Conservation (phyloP, 352 stramenopile genomes). For the Phytophthora pistaciae region DNA sequence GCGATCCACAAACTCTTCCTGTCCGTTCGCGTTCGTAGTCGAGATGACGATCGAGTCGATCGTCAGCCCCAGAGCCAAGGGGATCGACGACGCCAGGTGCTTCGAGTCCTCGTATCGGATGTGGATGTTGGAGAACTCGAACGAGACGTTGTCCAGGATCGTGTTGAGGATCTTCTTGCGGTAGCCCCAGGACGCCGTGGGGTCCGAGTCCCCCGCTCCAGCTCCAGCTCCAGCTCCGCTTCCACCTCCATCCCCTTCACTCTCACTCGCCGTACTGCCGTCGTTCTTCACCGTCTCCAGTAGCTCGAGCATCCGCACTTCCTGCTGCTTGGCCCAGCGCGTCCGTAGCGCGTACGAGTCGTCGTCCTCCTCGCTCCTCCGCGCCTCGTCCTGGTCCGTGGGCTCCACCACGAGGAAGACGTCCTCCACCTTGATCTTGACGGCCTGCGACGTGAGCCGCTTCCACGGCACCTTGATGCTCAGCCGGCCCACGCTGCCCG, state of each 20-base stretch:
- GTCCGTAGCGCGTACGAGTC: slow-evolving; percentile 72
- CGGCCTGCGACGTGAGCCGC: slow-evolving; percentile 75
- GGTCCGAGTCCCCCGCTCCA: slow-evolving; percentile 38
- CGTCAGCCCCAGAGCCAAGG: slow-evolving; percentile 73
- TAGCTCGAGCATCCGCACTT: slow-evolving; percentile 80
- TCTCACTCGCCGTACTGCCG: slow-evolving; percentile 17
- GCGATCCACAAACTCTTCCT: slow-evolving; percentile 82
- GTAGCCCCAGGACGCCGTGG: slow-evolving; percentile 74
- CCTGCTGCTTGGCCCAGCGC: slow-evolving; percentile 86
- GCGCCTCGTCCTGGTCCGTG: slow-evolving; percentile 60
- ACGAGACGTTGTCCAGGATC: slow-evolving; percentile 85
- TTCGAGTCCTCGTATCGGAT: slow-evolving; percentile 86
- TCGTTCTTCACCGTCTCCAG: slow-evolving; percentile 77
- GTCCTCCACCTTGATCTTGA: slow-evolving; percentile 84
- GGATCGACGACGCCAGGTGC: slow-evolving; percentile 61
- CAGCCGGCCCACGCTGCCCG: slow-evolving; percentile 69
- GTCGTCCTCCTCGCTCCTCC: slow-evolving; percentile 36
- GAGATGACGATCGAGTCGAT: slow-evolving; percentile 78
- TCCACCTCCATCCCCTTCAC: slow-evolving; percentile 22
- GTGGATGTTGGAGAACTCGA: slow-evolving; percentile 87
- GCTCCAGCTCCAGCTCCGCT: neutral
- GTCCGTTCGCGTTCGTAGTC: slow-evolving; percentile 85
- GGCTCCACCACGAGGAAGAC: slow-evolving; percentile 80
- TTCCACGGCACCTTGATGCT: slow-evolving; percentile 90
- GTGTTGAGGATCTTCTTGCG: slow-evolving; percentile 87